Evolutionary conservation across 306 rosid species (phyloP).

Genomic region (Malus asiatica): DNA sequence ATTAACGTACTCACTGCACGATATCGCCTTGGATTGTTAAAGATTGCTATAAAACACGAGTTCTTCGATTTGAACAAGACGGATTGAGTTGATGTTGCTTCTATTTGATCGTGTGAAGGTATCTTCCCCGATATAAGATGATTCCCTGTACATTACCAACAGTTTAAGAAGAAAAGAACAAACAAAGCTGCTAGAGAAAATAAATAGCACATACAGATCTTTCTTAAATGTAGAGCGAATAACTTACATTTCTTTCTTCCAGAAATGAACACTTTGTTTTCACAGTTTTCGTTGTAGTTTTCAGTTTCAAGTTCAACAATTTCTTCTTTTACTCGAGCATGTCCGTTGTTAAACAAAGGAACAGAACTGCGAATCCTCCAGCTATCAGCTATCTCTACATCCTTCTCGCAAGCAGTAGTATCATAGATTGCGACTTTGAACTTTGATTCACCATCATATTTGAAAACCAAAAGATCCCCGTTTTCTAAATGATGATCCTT

Average conservation of each 20-base stretch:
- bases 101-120: not conserved
- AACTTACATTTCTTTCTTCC: not conserved
- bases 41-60: not conserved
- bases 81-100: not conserved
- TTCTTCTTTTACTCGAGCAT: not conserved
- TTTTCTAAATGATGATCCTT: not conserved
- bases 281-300: not conserved
- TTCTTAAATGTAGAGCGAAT: not conserved
- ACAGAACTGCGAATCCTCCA: not conserved
- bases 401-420: not conserved
- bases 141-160: not conserved
- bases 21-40: too few relatives aligned
- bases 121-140: not conserved
- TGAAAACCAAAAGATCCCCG: not conserved
- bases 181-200: not conserved
- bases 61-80: not conserved
- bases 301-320: not conserved
- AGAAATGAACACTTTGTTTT: not conserved
- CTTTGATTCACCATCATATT: not conserved
- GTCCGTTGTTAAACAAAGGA: too few relatives aligned
- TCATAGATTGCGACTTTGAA: not conserved
- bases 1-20: not conserved
- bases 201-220: not conserved
- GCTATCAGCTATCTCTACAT: not conserved
- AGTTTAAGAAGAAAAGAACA: not conserved